These are phyloP conservation scores for Pseudocercospora ulei DNA, from an alignment of 2,329 filamentous ascomycete genomes.

Conservation along the genomic window DNA sequence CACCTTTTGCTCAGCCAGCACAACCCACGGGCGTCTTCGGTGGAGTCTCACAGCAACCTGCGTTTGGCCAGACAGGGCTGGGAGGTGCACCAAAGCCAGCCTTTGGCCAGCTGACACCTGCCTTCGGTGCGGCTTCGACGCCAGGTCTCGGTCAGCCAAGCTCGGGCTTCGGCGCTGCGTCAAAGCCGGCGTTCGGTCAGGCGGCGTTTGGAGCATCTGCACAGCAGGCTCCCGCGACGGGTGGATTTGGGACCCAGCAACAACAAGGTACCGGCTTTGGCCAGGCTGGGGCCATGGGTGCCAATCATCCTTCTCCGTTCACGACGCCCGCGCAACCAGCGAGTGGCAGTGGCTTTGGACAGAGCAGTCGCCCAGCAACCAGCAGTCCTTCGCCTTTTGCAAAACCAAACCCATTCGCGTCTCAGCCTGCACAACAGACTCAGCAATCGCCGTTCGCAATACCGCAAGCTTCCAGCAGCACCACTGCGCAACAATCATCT, in stretches of 20 bases:
- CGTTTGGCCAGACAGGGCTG: constrained; percentile 18
- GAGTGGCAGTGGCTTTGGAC: background rate
- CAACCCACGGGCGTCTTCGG: constrained; percentile 9
- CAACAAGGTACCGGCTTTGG: constrained; percentile 15
- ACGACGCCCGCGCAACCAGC: constrained; percentile 34
- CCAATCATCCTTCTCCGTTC: constrained; percentile 34
- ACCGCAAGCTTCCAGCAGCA: background rate
- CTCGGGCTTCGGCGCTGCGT: constrained; percentile 8
- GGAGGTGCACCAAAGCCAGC: constrained; percentile 17
- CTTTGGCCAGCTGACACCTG: background rate
- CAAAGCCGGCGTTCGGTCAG: constrained; percentile 5
- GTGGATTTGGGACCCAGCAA: constrained; percentile 9
- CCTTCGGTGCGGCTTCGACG: constrained; percentile 11
- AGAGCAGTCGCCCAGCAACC: background rate
- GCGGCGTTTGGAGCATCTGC: constrained; percentile 2
- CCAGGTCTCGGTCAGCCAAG: constrained; percentile 9
- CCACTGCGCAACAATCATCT: background rate
- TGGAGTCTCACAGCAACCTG: constrained; percentile 13
- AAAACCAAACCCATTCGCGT: constrained; percentile 18
- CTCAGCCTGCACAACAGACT: constrained; percentile 4
- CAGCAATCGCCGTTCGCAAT: constrained; percentile 1
- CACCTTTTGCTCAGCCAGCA: constrained; percentile 2
- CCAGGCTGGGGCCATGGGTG: constrained; percentile 24
- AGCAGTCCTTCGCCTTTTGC: constrained; percentile 15
- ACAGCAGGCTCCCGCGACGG: constrained; percentile 1